phyloP scores from a whole-genome alignment of 257 asterid species.

The Linderniella brevidens region DNA sequence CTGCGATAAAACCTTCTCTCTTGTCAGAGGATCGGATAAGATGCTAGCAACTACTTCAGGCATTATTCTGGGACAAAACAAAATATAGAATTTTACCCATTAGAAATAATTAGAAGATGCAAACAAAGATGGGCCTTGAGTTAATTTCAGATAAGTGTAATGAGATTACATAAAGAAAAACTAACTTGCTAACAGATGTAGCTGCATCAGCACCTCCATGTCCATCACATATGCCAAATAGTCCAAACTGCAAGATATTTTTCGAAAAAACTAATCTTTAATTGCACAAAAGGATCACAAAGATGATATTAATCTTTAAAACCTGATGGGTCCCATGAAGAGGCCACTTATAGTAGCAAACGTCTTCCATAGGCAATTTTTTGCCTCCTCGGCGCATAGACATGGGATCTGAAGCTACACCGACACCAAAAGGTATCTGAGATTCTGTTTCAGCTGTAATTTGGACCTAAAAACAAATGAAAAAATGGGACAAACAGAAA shows the following conservation, averaged over 20 bases:
- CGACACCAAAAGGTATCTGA: too few species aligned
- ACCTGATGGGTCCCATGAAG: conserved; percentile 83
- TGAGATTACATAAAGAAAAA: conserved; percentile 14
- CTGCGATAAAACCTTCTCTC: conserved; percentile 50
- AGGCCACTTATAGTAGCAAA: too few species aligned
- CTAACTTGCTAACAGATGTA: conserved; percentile 78
- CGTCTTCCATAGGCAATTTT: too few species aligned
- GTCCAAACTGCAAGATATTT: conserved; percentile 53
- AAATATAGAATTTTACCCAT: not conserved
- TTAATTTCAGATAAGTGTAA: conserved; percentile 7
- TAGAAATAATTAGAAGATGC: not conserved
- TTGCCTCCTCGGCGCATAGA: too few species aligned
- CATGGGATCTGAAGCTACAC: too few species aligned
- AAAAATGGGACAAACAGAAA: too few species aligned
- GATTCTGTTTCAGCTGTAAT: too few species aligned
- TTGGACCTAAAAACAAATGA: too few species aligned
- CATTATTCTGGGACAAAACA: conserved; percentile 41
- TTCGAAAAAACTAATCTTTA: conserved; percentile 9
- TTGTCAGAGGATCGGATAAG: conserved; percentile 61
- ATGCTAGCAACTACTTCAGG: conserved; percentile 69
- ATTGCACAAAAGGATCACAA: conserved; percentile 7
- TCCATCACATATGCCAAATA: conserved; percentile 81
- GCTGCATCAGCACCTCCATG: conserved; percentile 96
- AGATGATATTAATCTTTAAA: conserved; percentile 11
- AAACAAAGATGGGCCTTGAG: not conserved